phyloP scores from a whole-genome alignment of 2,329 filamentous ascomycete genomes.

The Penicillium glabrum region DNA sequence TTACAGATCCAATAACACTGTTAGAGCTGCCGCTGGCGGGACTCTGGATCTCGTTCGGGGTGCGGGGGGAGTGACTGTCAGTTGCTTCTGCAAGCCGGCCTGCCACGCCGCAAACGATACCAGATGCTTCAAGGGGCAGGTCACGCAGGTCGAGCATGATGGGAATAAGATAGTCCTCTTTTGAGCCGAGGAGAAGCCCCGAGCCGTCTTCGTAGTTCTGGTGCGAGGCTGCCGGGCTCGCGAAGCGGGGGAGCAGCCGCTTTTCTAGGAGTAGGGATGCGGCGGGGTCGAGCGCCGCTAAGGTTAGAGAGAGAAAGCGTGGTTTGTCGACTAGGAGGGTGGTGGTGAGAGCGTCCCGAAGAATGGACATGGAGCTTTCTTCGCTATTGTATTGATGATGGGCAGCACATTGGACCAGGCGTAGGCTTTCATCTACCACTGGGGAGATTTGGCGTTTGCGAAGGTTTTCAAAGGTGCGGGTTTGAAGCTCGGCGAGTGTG shows the following conservation, averaged over 20 bases:
- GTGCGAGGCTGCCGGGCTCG: conserved; percentile 55
- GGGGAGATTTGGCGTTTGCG: conserved; percentile 73
- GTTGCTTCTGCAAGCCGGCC: conserved; percentile 76
- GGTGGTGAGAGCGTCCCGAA: conserved; percentile 40
- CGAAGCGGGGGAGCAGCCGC: conserved; percentile 62
- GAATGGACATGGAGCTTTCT: conserved; percentile 38
- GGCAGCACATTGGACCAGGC: conserved; percentile 80
- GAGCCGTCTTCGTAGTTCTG: conserved; percentile 48
- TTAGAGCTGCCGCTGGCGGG: conserved; percentile 13
- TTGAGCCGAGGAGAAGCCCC: conserved; percentile 74
- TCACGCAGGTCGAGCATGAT: conserved; percentile 83
- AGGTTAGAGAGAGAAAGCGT: conserved; percentile 50
- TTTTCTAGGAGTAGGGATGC: conserved; percentile 48
- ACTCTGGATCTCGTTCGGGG: conserved; percentile 16
- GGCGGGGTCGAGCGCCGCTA: conserved; percentile 45
- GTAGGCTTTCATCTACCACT: conserved; percentile 65
- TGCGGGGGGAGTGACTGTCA: conserved; percentile 42
- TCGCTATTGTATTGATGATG: conserved; percentile 46
- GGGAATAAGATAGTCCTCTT: conserved; percentile 68
- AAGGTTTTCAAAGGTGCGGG: conserved; percentile 80
- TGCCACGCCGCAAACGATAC: conserved; percentile 92
- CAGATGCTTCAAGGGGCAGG: conserved; percentile 82
- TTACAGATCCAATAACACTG: conserved; percentile 19
- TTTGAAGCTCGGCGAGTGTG: conserved; percentile 75
- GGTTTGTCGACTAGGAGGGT: conserved; percentile 42